Conservation (phyloP, 2,329 filamentous ascomycete genomes). For the Myriosclerotinia duriaeana region DNA sequence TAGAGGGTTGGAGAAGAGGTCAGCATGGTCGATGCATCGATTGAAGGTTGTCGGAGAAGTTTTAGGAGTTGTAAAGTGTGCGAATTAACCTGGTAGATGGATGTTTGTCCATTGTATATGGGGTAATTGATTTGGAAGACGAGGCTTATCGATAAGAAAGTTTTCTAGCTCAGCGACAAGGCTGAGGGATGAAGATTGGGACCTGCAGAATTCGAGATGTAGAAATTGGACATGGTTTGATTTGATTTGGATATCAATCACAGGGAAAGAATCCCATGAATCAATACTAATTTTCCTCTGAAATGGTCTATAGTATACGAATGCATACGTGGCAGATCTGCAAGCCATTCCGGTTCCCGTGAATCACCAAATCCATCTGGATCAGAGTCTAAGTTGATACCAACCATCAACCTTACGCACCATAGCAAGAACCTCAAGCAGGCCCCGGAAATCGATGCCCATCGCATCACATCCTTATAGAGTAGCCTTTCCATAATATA, state of each 20-base stretch:
- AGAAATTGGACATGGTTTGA: neutral
- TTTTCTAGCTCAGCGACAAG: neutral
- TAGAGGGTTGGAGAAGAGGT: slow-evolving; percentile 59
- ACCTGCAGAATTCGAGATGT: neutral
- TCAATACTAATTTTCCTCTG: neutral
- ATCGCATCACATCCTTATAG: no score
- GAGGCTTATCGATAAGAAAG: slow-evolving; percentile 21
- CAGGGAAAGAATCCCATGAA: neutral
- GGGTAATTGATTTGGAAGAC: neutral
- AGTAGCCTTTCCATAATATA: neutral
- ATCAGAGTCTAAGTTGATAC: neutral
- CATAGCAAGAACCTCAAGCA: neutral
- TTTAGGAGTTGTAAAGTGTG: neutral
- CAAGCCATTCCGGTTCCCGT: slow-evolving; percentile 8
- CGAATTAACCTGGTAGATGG: neutral
- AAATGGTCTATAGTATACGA: neutral
- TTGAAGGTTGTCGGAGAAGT: slow-evolving; percentile 22
- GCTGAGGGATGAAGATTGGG: neutral
- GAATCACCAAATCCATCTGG: neutral
- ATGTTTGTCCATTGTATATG: neutral
- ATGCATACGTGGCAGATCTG: slow-evolving; percentile 21
- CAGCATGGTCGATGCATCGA: slow-evolving; percentile 52
- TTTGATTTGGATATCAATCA: neutral
- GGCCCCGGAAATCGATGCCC: neutral
- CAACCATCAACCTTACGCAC: neutral